Evolutionary conservation across 352 stramenopile genomes (phyloP).

Genomic region (Globisporangium megalacanthum): DNA sequence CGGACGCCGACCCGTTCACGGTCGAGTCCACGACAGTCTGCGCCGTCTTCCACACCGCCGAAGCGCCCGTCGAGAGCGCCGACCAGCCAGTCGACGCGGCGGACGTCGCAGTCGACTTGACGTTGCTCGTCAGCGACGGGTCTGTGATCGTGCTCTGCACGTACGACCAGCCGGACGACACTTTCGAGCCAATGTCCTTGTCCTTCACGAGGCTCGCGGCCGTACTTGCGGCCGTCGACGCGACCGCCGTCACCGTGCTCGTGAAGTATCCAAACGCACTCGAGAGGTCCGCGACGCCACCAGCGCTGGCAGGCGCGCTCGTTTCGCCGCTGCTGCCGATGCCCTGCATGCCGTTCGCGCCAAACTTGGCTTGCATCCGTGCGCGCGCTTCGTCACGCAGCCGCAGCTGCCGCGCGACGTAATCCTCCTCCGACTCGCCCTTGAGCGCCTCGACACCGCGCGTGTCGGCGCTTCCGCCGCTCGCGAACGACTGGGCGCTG

Average conservation of each 20-base stretch:
- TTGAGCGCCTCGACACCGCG: slow-evolving; percentile 79
- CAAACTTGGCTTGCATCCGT: slow-evolving; percentile 80
- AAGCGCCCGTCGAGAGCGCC: slow-evolving; percentile 56
- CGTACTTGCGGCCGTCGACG: slow-evolving; percentile 38
- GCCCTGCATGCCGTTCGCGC: slow-evolving; percentile 62
- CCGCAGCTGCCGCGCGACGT: slow-evolving; percentile 67
- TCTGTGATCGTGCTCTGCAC: slow-evolving; percentile 71
- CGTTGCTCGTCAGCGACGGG: slow-evolving; percentile 58
- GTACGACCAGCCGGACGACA: slow-evolving; percentile 73
- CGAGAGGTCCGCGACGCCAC: slow-evolving; percentile 50
- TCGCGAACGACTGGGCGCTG: slow-evolving; percentile 27
- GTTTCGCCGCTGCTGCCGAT: slow-evolving; percentile 72
- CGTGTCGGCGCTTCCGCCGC: slow-evolving; percentile 30
- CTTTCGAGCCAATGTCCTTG: slow-evolving; percentile 67
- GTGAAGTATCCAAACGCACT: slow-evolving; percentile 72
- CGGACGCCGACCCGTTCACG: slow-evolving; percentile 12
- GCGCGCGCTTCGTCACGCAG: slow-evolving; percentile 70
- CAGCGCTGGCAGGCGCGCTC: slow-evolving; percentile 26
- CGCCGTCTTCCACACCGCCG: slow-evolving; percentile 55
- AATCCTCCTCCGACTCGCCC: slow-evolving; percentile 73
- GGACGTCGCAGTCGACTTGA: slow-evolving; percentile 75
- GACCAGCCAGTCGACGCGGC: slow-evolving; percentile 71
- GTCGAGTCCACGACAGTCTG: slow-evolving; percentile 54
- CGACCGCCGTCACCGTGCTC: slow-evolving; percentile 52
- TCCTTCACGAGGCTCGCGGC: slow-evolving; percentile 72